These are phyloP conservation scores for Penicillium antarcticum DNA, from an alignment of 495 filamentous ascomycete genomes.

Conservation along the genomic window DNA sequence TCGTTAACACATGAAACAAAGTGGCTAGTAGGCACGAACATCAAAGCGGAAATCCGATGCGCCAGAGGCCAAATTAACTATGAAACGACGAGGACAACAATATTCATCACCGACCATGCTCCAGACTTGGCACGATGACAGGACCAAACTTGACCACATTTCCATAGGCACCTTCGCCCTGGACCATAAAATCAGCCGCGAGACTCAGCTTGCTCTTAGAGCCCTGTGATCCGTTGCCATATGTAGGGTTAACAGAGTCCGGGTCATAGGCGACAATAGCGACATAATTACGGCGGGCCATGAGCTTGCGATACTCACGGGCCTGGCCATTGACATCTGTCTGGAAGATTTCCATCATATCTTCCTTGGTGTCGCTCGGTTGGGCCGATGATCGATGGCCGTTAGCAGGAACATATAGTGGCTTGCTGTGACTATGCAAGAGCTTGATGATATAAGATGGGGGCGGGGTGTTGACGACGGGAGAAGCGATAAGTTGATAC, in stretches of 20 bases:
- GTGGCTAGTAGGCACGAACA: not conserved
- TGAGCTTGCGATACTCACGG: slow-evolving; percentile 82
- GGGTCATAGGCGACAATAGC: slow-evolving; percentile 92
- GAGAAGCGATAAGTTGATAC: slow-evolving; percentile 93
- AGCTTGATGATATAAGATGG: slow-evolving; percentile 83
- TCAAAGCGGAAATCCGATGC: not conserved
- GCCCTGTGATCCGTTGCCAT: slow-evolving; percentile 42
- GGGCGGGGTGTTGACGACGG: slow-evolving; percentile 85
- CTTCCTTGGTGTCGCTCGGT: slow-evolving; percentile 85
- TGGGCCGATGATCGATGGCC: slow-evolving; percentile 67
- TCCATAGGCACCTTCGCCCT: slow-evolving; percentile 77
- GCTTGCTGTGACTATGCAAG: slow-evolving; percentile 80
- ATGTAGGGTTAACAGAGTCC: slow-evolving; percentile 60
- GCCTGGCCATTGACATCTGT: slow-evolving; percentile 76
- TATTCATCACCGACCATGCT: slow-evolving; percentile 58
- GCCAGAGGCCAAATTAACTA: not conserved
- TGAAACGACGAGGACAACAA: not conserved
- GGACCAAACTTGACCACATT: slow-evolving; percentile 93
- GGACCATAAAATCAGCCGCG: slow-evolving; percentile 95
- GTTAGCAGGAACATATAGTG: slow-evolving; percentile 86
- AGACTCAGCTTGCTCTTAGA: slow-evolving; percentile 71
- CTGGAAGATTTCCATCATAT: slow-evolving; percentile 99
- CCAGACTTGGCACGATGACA: slow-evolving; percentile 89
- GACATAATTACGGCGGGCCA: slow-evolving; percentile 92
- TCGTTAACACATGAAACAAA: not conserved